Base-by-base conservation (phyloP, 805 yeast species). In the Lipomyces oligophaga region DNA sequence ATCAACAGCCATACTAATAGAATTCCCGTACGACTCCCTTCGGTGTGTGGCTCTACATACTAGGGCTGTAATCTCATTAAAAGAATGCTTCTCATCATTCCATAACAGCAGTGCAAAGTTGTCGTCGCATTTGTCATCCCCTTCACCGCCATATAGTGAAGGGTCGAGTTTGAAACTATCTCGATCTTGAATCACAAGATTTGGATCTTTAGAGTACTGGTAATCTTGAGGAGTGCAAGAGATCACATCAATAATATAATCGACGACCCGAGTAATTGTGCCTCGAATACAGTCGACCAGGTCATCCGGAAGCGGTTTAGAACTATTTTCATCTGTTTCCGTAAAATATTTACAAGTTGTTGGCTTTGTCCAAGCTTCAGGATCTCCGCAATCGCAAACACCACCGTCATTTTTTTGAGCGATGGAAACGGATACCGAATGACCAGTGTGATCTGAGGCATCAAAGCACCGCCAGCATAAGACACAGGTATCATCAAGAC, bases 361-460 rank as follows among this genome's bases (percentile, higher is more conserved):
- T 1, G 71, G 65, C 13, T 63, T 64, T 3, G 70, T 74, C 88
- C 94, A 87, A 0, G 94, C 94, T 60, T 85, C 95, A 0, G 80
- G 77, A 59, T 87, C 95, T 3, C 96, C 95, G 63, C 96, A 86
- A 60, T 86, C 96, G 63, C 94, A 84, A 16, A 82, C 83, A 0
- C 93, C 93, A 31, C 89, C 85, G 47, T 77, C 77, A 49, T 73
- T 83, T 19, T 66, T 58, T 42, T 85, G 70, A 34, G 77, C 77
- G 5, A 84, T 78, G 32, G 78, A 71, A 15, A 79, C 75, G 45
- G 80, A 77, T 6, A 84, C 80, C 38, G 78, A 76, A 63, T 89
- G 97, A 36, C 79, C 90, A 28, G 62, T 60, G 64, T 89, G 97
- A 45, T 75, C 72, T 3, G 77, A 78, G 2, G 80, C 78, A 40